Percentiles rank a stretch among this genome's conserved stretches.
These are phyloP conservation scores for Termitomyces bulborhizus DNA, from an alignment of 768 basidiomycete genomes.

Conservation along the genomic window DNA sequence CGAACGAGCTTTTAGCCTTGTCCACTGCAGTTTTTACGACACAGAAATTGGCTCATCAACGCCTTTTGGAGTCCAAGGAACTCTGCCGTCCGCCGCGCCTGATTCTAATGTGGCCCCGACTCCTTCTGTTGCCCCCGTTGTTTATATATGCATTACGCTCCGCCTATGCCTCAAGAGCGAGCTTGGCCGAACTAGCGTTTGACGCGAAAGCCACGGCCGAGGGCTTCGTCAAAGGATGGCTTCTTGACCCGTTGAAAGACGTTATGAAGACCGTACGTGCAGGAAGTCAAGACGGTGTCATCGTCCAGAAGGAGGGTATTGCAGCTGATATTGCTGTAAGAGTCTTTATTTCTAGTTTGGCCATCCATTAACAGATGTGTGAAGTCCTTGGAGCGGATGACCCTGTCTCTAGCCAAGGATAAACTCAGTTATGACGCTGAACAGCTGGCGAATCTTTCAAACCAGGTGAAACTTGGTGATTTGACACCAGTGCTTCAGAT, in stretches of 20 bases:
- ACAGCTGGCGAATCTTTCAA: slow-evolving; percentile 61
- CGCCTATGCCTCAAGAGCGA: slow-evolving; percentile 54
- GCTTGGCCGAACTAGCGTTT: slow-evolving; percentile 45
- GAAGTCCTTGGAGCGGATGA: slow-evolving; percentile 92
- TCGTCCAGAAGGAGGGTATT: slow-evolving; percentile 79
- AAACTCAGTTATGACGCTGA: slow-evolving; percentile 57
- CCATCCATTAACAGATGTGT: not conserved
- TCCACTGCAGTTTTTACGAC: slow-evolving; percentile 23
- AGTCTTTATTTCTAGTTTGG: not conserved
- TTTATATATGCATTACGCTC: slow-evolving; percentile 42
- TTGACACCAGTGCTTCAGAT: slow-evolving; percentile 80
- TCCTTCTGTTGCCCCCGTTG: slow-evolving; percentile 72
- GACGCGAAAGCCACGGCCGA: slow-evolving; percentile 61
- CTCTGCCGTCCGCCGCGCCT: slow-evolving; percentile 66
- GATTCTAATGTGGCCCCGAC: slow-evolving; percentile 74
- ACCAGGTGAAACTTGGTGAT: slow-evolving; percentile 71
- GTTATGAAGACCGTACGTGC: slow-evolving; percentile 79
- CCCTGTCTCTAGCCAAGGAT: slow-evolving; percentile 77
- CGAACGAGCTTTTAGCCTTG: slow-evolving; percentile 18
- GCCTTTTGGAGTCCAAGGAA: slow-evolving; percentile 20
- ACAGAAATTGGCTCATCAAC: slow-evolving; percentile 22
- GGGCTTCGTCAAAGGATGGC: slow-evolving; percentile 77
- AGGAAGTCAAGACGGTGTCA: slow-evolving; percentile 67
- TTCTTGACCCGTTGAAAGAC: slow-evolving; percentile 79
- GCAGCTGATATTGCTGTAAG: slow-evolving; percentile 78